These are phyloP conservation scores for Solanum chaucha DNA, from an alignment of 257 asterid species.

Conservation along the genomic window DNA sequence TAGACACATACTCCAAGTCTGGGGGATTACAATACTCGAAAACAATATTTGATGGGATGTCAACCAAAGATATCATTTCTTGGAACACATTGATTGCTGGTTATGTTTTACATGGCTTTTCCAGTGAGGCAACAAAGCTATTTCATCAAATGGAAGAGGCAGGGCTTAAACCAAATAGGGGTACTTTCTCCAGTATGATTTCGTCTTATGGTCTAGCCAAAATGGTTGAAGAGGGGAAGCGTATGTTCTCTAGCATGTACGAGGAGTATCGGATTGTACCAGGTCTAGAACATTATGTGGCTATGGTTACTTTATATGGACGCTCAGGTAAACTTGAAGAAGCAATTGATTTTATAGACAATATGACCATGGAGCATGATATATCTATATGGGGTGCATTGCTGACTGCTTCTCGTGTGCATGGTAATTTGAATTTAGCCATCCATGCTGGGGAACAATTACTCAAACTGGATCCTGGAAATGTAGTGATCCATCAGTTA, in stretches of 20 bases:
- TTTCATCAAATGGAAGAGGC: constrained; percentile 43
- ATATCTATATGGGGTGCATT: constrained; percentile 53
- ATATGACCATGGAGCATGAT: constrained; percentile 38
- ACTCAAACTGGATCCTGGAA: constrained; percentile 63
- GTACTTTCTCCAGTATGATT: constrained; percentile 55
- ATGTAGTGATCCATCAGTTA: constrained; percentile 20
- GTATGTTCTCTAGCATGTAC: constrained; percentile 29
- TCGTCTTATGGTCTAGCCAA: constrained; percentile 62
- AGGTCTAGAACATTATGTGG: constrained; percentile 51
- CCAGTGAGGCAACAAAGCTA: constrained; percentile 39
- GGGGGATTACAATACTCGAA: constrained; percentile 47
- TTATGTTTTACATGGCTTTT: constrained; percentile 51
- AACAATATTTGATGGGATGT: constrained; percentile 42
- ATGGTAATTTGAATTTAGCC: constrained; percentile 51
- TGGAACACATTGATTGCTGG: constrained; percentile 71
- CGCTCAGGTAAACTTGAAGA: constrained; percentile 67
- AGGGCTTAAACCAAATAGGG: constrained; percentile 45
- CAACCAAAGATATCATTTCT: constrained; percentile 50
- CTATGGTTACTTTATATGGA: constrained; percentile 61
- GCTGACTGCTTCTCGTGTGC: constrained; percentile 49
- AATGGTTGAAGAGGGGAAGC: constrained; percentile 48
- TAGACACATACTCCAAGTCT: constrained; percentile 59
- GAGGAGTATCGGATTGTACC: constrained; percentile 41
- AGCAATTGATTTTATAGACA: constrained; percentile 41
- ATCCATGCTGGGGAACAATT: constrained; percentile 52